Evolutionary conservation across 129 eudicot genomes (phyloP).

Genomic region (Saposhnikovia divaricata): DNA sequence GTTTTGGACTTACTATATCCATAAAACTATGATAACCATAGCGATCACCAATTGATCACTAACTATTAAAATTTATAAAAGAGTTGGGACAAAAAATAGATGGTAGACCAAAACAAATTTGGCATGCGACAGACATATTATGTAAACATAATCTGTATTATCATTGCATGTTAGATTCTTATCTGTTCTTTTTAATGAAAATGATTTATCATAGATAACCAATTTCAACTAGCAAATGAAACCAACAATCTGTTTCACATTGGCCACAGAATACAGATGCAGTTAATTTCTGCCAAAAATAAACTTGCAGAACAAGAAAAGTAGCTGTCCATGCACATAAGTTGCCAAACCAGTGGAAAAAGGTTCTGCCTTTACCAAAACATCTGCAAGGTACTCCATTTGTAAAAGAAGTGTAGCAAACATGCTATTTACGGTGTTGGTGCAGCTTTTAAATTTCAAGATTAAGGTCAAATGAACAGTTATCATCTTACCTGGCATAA

Average conservation of each 20-base stretch:
- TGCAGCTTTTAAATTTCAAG: no score
- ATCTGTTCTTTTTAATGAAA: neutral
- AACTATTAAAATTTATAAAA: neutral
- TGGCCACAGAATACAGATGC: neutral
- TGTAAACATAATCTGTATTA: neutral
- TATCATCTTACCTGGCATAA: slow-evolving; percentile 66
- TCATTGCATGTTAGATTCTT: neutral
- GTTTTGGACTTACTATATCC: neutral
- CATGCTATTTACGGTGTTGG: no score
- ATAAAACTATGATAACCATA: no score
- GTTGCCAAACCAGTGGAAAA: slow-evolving; percentile 88
- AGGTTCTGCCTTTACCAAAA: slow-evolving; percentile 65
- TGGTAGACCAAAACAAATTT: neutral
- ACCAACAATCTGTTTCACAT: no score
- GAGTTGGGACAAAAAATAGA: neutral
- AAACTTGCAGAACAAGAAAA: neutral
- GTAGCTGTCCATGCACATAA: slow-evolving; percentile 97
- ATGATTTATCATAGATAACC: neutral
- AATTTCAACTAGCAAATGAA: neutral
- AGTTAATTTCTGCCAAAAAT: neutral
- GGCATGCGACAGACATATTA: neutral
- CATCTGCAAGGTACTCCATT: slow-evolving; percentile 62
- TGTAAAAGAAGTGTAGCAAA: slow-evolving; percentile 44
- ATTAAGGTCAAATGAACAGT: no score
- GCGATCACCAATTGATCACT: no score